phyloP scores from a whole-genome alignment of 2,329 filamentous ascomycete species.

The Chrysoporthe austroafricana region DNA sequence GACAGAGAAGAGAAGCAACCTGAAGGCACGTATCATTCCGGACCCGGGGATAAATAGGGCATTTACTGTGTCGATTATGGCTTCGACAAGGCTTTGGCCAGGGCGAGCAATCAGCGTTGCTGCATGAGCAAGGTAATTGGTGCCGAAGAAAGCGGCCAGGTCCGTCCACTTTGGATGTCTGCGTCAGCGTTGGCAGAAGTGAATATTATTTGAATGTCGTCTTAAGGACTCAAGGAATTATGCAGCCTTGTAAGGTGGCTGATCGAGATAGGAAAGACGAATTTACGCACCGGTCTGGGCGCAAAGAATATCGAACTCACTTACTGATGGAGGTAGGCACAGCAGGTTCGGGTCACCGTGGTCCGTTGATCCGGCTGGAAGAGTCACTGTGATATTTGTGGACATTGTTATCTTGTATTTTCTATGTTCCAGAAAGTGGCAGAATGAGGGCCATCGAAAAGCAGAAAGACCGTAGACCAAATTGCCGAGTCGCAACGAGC shows the following conservation, averaged over 20 bases:
- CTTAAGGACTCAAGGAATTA: too few relatives aligned
- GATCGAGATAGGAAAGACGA: neutral
- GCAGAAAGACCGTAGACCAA: neutral
- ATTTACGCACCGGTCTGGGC: neutral
- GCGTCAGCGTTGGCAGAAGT: neutral
- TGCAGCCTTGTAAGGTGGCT: neutral
- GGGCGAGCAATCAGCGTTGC: neutral
- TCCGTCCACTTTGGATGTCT: neutral
- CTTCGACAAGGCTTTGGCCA: neutral
- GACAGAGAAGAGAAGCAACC: neutral
- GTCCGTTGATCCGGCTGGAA: neutral
- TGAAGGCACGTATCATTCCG: neutral
- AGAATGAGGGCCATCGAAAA: neutral
- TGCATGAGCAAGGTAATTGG: slow-evolving; percentile 7
- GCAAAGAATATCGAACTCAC: neutral
- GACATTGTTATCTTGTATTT: neutral
- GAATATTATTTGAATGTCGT: too few relatives aligned
- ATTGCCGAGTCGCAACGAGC: neutral
- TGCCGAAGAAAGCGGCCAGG: neutral
- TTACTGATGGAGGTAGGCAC: slow-evolving; percentile 1
- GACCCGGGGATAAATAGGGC: neutral
- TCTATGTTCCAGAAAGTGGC: neutral
- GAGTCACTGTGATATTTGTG: neutral
- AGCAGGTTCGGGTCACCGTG: neutral
- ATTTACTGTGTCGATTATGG: neutral